Evolutionary conservation across 202 grass and related monocot species (phyloP).

Genomic region (Carex sylvatica): DNA sequence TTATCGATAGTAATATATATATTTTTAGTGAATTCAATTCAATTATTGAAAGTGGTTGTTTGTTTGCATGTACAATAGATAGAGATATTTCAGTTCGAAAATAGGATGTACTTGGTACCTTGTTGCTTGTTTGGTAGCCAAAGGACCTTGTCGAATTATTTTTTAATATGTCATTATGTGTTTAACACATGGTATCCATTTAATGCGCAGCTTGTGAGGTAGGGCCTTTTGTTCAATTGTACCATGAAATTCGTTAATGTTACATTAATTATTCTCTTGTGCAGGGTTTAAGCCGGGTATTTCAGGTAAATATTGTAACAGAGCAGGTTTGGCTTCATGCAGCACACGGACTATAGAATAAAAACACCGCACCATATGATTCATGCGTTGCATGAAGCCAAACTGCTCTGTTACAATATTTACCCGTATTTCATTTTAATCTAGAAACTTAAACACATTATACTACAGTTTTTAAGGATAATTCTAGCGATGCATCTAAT

Average conservation of each 20-base stretch:
- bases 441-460: too few relatives aligned
- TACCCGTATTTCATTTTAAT: too few relatives aligned
- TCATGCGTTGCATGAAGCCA: too few relatives aligned
- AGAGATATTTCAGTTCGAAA: neutral
- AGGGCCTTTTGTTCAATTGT: neutral
- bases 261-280: neutral
- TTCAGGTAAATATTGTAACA: too few relatives aligned
- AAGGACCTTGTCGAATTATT: neutral
- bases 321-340: too few relatives aligned
- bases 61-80: neutral
- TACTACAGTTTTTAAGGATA: too few relatives aligned
- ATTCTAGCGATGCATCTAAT: too few relatives aligned
- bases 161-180: neutral
- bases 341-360: too few relatives aligned
- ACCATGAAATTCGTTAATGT: neutral
- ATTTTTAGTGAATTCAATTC: neutral
- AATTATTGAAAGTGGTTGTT: neutral
- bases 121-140: neutral
- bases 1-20: too few relatives aligned
- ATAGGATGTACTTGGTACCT: neutral
- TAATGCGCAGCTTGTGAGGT: neutral
- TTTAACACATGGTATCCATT: neutral
- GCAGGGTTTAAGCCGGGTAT: neutral
- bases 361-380: too few relatives aligned
- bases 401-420: too few relatives aligned